phyloP scores from a whole-genome alignment of 306 rosid genomes.

The Astragalus glycyphyllos region DNA sequence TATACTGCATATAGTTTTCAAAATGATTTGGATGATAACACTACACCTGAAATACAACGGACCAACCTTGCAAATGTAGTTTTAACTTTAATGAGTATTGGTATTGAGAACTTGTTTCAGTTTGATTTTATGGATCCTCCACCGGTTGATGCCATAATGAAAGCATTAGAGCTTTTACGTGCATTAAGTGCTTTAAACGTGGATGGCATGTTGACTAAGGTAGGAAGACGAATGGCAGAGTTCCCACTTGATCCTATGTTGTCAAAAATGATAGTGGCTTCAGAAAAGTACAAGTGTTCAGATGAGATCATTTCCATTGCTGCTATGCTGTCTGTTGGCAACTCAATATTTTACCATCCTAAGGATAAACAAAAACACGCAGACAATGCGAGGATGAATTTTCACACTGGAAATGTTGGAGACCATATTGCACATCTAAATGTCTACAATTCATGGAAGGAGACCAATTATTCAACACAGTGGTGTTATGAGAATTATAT shows the following conservation, averaged over 20 bases:
- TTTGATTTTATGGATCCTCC: slow-evolving; percentile 99
- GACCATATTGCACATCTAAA: slow-evolving; percentile 85
- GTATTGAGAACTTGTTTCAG: slow-evolving; percentile 73
- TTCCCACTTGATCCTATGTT: slow-evolving; percentile 95
- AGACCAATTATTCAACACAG: slow-evolving; percentile 85
- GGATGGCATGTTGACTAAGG: slow-evolving; percentile 81
- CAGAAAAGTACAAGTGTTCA: slow-evolving; percentile 82
- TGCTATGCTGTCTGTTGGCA: slow-evolving; percentile 89
- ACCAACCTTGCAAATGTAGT: slow-evolving; percentile 93
- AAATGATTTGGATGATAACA: slow-evolving; percentile 79
- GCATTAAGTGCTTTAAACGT: slow-evolving; percentile 77
- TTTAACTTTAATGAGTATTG: slow-evolving; percentile 78
- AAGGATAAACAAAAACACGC: slow-evolving; percentile 97
- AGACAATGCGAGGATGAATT: slow-evolving; percentile 85
- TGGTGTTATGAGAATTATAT: slow-evolving; percentile 94
- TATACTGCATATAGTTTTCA: slow-evolving; percentile 74
- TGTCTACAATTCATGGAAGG: slow-evolving; percentile 96
- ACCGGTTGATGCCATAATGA: slow-evolving; percentile 81
- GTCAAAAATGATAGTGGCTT: no score
- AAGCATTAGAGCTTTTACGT: slow-evolving; percentile 84
- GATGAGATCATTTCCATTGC: slow-evolving; percentile 83
- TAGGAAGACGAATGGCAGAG: slow-evolving; percentile 91
- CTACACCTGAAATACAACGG: slow-evolving; percentile 88
- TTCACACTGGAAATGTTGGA: slow-evolving; percentile 87
- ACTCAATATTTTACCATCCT: slow-evolving; percentile 89